phyloP scores from a whole-genome alignment of 495 filamentous ascomycete genomes.

The Trichoderma erinaceum region DNA sequence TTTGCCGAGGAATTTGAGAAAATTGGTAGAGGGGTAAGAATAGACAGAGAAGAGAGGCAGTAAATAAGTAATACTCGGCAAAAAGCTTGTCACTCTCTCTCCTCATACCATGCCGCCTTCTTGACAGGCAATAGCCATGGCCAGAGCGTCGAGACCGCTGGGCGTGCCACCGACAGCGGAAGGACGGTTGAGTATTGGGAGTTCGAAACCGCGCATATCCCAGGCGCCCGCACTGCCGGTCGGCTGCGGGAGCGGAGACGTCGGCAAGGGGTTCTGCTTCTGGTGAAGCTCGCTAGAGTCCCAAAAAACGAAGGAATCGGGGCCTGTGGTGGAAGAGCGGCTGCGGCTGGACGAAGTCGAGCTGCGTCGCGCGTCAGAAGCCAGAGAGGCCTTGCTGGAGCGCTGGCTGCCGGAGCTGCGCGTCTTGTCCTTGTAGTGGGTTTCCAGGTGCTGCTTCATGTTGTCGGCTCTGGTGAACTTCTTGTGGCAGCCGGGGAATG shows the following conservation, averaged over 20 bases:
- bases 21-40: not conserved
- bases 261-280: slow-evolving; percentile 22
- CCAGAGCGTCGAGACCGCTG: slow-evolving; percentile 17
- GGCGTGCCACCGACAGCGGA: slow-evolving; percentile 17
- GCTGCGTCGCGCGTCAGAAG: slow-evolving; percentile 15
- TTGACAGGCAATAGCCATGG: slow-evolving; percentile 16
- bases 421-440: slow-evolving; percentile 60
- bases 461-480: slow-evolving; percentile 96
- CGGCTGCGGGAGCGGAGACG: slow-evolving; percentile 18
- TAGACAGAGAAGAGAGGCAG: not conserved
- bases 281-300: slow-evolving; percentile 22
- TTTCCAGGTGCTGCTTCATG: slow-evolving; percentile 96
- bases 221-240: slow-evolving; percentile 25
- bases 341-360: slow-evolving; percentile 25
- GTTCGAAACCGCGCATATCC: slow-evolving; percentile 39
- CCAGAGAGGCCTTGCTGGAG: slow-evolving; percentile 18
- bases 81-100: not conserved
- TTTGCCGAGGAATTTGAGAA: not conserved
- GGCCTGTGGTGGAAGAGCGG: slow-evolving; percentile 7
- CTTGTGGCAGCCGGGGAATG: slow-evolving; percentile 71
- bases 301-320: slow-evolving; percentile 13
- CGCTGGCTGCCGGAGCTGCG: slow-evolving; percentile 25
- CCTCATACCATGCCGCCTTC: not conserved
- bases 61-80: not conserved
- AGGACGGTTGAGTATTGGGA: slow-evolving; percentile 34